Evolutionary conservation across 2,329 filamentous ascomycete species (phyloP).

Genomic region (Alternaria burnsii): DNA sequence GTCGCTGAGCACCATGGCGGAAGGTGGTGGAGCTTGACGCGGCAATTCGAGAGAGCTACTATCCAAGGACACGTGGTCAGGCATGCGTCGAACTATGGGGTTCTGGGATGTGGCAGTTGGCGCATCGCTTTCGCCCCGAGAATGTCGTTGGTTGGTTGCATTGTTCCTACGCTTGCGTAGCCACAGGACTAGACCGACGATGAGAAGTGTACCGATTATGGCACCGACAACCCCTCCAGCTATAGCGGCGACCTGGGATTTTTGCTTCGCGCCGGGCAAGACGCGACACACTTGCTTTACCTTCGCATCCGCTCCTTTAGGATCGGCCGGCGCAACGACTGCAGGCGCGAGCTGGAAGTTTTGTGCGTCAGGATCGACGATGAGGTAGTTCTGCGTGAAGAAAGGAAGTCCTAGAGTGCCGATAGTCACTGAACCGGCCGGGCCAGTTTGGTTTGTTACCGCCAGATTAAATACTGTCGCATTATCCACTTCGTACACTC

Average conservation of each 20-base stretch:
- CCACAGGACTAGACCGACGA: conserved; percentile 16
- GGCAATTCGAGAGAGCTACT: conserved; percentile 20
- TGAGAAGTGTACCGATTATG: conserved; percentile 16
- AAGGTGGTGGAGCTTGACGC: conserved; percentile 14
- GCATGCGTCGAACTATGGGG: conserved; percentile 9
- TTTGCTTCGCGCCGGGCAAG: conserved; percentile 13
- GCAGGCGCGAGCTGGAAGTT: conserved; percentile 29
- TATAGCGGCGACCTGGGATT: conserved; percentile 13
- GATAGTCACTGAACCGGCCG: conserved; percentile 4
- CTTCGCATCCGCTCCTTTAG: conserved; percentile 22
- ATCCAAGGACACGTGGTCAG: conserved; percentile 9
- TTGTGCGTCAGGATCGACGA: conserved; percentile 26
- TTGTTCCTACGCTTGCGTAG: conserved; percentile 14
- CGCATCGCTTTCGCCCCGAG: conserved; percentile 16
- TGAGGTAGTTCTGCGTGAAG: conserved; percentile 31
- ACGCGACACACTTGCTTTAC: conserved; percentile 26
- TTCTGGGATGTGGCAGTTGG: conserved; percentile 6
- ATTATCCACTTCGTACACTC: conserved; percentile 24
- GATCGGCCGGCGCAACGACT: conserved; percentile 21
- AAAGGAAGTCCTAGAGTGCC: conserved; percentile 25
- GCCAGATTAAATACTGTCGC: conserved; percentile 28
- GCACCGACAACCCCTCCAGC: conserved; percentile 19
- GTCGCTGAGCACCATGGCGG: conserved; percentile 1
- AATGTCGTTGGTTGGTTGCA: neutral
- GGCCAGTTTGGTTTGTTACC: conserved; percentile 21